Percentiles rank a stretch among this genome's conserved stretches.
These are phyloP conservation scores for Rhododendron kiyosumense DNA, from an alignment of 148 eudicot genomes.

Conservation along the genomic window DNA sequence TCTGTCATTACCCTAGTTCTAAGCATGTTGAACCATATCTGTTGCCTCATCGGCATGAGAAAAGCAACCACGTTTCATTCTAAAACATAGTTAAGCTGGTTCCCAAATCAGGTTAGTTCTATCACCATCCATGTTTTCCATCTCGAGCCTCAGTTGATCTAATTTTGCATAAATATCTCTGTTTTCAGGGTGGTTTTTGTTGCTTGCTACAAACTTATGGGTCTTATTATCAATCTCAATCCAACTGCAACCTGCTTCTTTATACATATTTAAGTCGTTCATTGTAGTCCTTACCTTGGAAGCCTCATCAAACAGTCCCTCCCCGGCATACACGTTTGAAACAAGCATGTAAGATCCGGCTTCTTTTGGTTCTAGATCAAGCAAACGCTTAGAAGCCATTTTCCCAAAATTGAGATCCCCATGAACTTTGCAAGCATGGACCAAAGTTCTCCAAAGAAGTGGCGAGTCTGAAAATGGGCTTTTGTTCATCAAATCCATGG, in stretches of 20 bases:
- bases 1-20: background rate
- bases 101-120: background rate
- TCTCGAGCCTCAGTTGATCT: background rate
- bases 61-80: background rate
- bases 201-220: constrained; percentile 10
- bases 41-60: background rate
- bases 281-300: constrained; percentile 12
- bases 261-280: constrained; percentile 9
- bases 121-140: background rate
- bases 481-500: constrained; percentile 11
- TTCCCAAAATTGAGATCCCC: constrained; percentile 12
- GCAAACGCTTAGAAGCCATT: constrained; percentile 14
- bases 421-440: constrained; percentile 5
- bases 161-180: constrained; percentile 9
- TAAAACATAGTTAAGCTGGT: background rate
- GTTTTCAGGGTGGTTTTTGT: constrained; percentile 11
- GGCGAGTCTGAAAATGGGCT: constrained; percentile 17
- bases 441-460: constrained; percentile 21
- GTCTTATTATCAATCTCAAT: constrained; percentile 22
- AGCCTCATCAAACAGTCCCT: constrained; percentile 13
- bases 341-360: constrained; percentile 15
- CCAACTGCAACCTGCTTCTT: constrained; percentile 23
- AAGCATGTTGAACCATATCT: background rate
- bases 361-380: constrained; percentile 17
- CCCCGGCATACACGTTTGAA: constrained; percentile 14